phyloP scores from a whole-genome alignment of 305 asterid species.

The Rubia balearica region DNA sequence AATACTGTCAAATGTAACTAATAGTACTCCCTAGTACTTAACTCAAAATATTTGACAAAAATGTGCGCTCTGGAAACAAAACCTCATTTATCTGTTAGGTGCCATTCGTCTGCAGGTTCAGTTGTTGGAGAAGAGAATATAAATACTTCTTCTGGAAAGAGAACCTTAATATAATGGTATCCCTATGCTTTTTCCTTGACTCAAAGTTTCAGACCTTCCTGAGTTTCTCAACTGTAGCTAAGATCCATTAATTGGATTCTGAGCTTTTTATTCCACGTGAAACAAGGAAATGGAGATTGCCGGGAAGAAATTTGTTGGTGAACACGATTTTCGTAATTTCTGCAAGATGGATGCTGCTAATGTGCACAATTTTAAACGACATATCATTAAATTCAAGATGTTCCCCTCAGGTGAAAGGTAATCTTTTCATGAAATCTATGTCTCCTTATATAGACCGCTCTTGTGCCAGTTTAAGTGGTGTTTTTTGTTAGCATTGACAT shows the following conservation, averaged over 20 bases:
- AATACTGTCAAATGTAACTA: no score
- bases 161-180: constrained; percentile 55
- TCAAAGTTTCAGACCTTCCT: neutral
- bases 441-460: neutral
- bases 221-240: constrained; percentile 1
- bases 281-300: constrained; percentile 80
- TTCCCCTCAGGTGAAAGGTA: constrained; percentile 70
- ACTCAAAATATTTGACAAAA: constrained; percentile 4
- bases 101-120: constrained; percentile 55
- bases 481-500: neutral
- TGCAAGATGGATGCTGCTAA: constrained; percentile 97
- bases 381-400: constrained; percentile 54
- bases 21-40: neutral
- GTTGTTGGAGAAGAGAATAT: constrained; percentile 84
- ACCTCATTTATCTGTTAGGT: constrained; percentile 9
- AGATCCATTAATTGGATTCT: constrained; percentile 11
- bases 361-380: constrained; percentile 75
- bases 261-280: constrained; percentile 16
- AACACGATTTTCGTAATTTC: constrained; percentile 94
- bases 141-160: constrained; percentile 91
- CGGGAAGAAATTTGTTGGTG: constrained; percentile 72
- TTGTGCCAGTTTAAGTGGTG: neutral
- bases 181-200: constrained; percentile 29
- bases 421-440: constrained; percentile 12
- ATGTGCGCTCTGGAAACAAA: constrained; percentile 2